Evolutionary conservation across 2,329 filamentous ascomycete species (phyloP).

Genomic region (Coniochaeta pulveracea): DNA sequence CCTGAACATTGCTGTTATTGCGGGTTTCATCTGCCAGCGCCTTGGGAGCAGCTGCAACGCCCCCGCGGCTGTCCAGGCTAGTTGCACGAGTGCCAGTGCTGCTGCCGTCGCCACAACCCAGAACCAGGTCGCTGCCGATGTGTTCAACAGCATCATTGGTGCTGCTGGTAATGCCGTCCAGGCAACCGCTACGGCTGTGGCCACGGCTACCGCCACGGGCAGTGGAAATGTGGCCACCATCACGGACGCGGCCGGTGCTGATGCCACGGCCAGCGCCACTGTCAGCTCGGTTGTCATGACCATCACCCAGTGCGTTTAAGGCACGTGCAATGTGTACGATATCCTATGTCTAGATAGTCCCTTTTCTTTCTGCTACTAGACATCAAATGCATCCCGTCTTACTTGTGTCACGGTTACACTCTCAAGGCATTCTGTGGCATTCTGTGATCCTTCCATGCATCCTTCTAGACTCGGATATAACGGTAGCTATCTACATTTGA

Average conservation of each 20-base stretch:
- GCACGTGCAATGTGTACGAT: no score
- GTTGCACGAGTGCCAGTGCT: constrained; percentile 14
- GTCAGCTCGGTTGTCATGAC: constrained; percentile 11
- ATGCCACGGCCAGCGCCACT: constrained; percentile 4
- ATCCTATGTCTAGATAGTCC: no score
- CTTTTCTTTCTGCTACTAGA: no score
- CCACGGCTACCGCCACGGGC: neutral
- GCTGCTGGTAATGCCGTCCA: constrained; percentile 9
- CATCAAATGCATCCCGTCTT: no score
- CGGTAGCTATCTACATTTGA: no score
- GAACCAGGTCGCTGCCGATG: constrained; percentile 21
- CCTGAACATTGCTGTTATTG: constrained; percentile 32
- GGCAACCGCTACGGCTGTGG: neutral
- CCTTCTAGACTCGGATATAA: no score
- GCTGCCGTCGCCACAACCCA: constrained; percentile 16
- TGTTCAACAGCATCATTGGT: constrained; percentile 18
- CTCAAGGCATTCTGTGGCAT: no score
- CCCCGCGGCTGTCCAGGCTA: constrained; percentile 13
- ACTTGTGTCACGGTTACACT: no score
- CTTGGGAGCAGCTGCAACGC: constrained; percentile 22
- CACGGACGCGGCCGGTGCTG: constrained; percentile 3
- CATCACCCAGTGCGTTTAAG: constrained; percentile 11
- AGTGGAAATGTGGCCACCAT: neutral
- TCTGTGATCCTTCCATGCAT: no score
- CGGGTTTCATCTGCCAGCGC: constrained; percentile 34